These are phyloP conservation scores for Myrica gale DNA, from an alignment of 306 rosid genomes.

Conservation along the genomic window DNA sequence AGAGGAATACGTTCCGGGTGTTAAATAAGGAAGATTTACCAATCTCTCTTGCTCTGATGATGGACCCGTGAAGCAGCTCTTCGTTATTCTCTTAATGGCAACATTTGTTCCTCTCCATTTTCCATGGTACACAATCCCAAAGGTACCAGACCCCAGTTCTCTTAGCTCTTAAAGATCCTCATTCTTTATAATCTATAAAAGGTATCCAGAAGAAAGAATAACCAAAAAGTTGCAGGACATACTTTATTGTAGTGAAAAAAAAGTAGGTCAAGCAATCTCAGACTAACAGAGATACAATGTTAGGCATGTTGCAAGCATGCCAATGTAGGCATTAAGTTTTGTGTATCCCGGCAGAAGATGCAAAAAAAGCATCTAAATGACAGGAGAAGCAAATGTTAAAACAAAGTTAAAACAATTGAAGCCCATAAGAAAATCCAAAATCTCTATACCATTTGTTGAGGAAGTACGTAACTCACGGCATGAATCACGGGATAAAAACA, in stretches of 20 bases:
- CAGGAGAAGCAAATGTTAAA: not conserved
- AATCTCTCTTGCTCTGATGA: constrained; percentile 93
- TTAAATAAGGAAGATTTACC: constrained; percentile 50
- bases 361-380: not conserved
- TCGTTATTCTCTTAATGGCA: constrained; percentile 92
- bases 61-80: constrained; percentile 83
- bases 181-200: constrained; percentile 67
- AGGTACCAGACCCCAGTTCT: constrained; percentile 91
- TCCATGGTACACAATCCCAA: constrained; percentile 96
- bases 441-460: too few relatives aligned
- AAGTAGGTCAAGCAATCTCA: not conserved
- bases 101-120: constrained; percentile 96
- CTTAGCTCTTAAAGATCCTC: constrained; percentile 88
- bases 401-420: not conserved
- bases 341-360: not conserved
- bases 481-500: too few relatives aligned
- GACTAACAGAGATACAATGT: not conserved
- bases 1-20: constrained; percentile 1
- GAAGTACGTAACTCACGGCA: too few relatives aligned
- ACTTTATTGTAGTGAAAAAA: not conserved
- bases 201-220: constrained; percentile 35
- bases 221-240: constrained; percentile 6
- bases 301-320: not conserved
- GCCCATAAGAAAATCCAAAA: not conserved
- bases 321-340: not conserved